These are phyloP conservation scores for Podospora comata DNA, from an alignment of 495 filamentous ascomycete species.

Conservation along the genomic window DNA sequence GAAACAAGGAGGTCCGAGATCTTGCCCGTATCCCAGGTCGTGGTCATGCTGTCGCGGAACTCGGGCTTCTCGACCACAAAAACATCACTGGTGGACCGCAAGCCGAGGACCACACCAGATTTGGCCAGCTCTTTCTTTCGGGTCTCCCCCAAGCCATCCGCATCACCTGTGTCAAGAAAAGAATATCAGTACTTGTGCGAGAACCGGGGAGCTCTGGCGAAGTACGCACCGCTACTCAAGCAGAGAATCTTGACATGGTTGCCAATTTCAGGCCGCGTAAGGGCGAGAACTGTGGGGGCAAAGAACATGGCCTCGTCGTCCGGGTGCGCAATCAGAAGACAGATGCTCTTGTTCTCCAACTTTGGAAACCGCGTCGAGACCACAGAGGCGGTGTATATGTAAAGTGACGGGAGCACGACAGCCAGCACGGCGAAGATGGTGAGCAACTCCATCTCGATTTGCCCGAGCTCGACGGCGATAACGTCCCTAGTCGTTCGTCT, in stretches of 20 bases:
- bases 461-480: no score
- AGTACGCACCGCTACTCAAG: conserved; percentile 66
- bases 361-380: conserved; percentile 59
- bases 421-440: conserved; percentile 43
- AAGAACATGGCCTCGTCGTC: conserved; percentile 99
- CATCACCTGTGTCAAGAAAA: conserved; percentile 55
- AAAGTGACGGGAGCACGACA: conserved; percentile 58
- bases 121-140: conserved; percentile 79
- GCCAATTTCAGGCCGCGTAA: conserved; percentile 67
- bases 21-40: conserved; percentile 64
- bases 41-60: conserved; percentile 84
- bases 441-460: conserved; percentile 8
- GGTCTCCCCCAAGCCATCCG: conserved; percentile 78
- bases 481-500: no score
- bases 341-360: conserved; percentile 74
- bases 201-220: not conserved
- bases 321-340: conserved; percentile 90
- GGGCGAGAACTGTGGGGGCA: conserved; percentile 75
- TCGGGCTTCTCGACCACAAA: conserved; percentile 75
- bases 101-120: conserved; percentile 69
- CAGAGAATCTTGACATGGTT: conserved; percentile 95
- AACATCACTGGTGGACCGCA: conserved; percentile 70
- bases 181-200: conserved; percentile 4
- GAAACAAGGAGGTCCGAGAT: conserved; percentile 65
- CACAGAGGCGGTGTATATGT: conserved; percentile 58